Base-by-base conservation (phyloP, 352 stramenopile genomes). In the Phytophthora nicotianae region DNA sequence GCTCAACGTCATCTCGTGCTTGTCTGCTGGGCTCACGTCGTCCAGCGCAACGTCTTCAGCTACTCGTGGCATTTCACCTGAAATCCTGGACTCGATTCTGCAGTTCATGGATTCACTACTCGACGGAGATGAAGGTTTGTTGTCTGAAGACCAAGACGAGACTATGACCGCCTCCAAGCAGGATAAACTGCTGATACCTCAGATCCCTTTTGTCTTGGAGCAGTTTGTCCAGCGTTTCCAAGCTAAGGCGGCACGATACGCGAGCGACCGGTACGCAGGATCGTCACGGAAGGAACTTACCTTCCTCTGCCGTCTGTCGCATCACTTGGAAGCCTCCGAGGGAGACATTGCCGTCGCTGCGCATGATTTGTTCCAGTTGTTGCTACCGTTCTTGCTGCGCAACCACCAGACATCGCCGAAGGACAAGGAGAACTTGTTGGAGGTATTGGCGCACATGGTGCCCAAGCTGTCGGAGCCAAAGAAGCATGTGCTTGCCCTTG, bases 221-320 rank as follows among this genome's bases (percentile, higher is more conserved):
- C 83, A 94, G 46, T 95, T 96, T 58, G 81, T 96, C 4, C 58
- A 62, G 29, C 88, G 88, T 5, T 96, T 96, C 65, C 70, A 94
- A 52, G 82, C 80, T 37, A 94, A 93, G 68, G 79, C 80, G 9
- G 79, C 85, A 27, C 86, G 88, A 4, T 93, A 93, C 40, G 75
- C 77, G 2, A 77, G 79, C 17, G 85, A 94, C 42, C 76, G 83
- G 2, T 93, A 92, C 26, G 83, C 85, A 1, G 88, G 84, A 3
- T 95, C 88, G 26, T 93, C 88, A 16, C 83, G 81, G 24, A 90
- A 90, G 26, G 88, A 96, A 52, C 79, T 96, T 16, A 66, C 69
- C 4, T 92, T 96, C 50, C 50, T 96, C 11, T 96, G 88, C 42
- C 83, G 85, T 11, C 46, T 96, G 5, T 92, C 86, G 19, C 54